Base-by-base conservation (phyloP, 1,284 basidiomycete genomes). In the Boletellus deceptivus region DNA sequence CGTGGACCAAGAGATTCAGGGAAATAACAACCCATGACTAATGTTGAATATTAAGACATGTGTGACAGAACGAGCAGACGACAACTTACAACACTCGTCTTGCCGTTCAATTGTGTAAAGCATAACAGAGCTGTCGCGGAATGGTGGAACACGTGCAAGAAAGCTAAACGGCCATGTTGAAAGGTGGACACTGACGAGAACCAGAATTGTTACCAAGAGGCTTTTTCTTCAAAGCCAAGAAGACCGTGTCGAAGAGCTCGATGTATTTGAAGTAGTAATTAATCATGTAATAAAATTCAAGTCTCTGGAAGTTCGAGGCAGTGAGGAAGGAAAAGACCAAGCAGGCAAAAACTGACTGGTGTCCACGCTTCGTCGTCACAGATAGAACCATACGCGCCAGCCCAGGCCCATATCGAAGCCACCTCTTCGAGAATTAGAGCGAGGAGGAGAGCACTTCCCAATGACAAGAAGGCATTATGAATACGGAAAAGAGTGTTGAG, bases 121-220 rank as follows among this genome's bases (percentile, higher is more conserved):
- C 96, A 98, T 54, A 99, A 79, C 49, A 96, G 72, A 53, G 96
- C 96, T 50, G 96, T 98, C n/a, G 95, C 96, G 55, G 95, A 93
- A 77, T 98, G 96, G 72, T 98, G 96, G 79, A 97, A 98, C 61
- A 98, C 95, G 71, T 99, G 96, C 58, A 99, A 76, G 77, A 98
- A 98, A 54, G 91, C 91, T 96, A 63, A 31, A 46, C 43, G 37
- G 47, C 20, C 6, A 35, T 17, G 40, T 25, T 34, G 33, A 20
- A 18, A 18, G 8, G 18, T n/a, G 18, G 9, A 18, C n/a, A 14
- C 17, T 3, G n/a, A 33, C 4, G 22, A 61, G 43, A 42, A 34
- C 1, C 5, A 27, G 49, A 45, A 41, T 18, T 72, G 83, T 57
- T 64, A 94, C 93, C 89, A 48, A 98, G 79, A 25, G 93, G 92